Base-by-base conservation (phyloP, 2,329 filamentous ascomycete species). In the Diatrype stigma region DNA sequence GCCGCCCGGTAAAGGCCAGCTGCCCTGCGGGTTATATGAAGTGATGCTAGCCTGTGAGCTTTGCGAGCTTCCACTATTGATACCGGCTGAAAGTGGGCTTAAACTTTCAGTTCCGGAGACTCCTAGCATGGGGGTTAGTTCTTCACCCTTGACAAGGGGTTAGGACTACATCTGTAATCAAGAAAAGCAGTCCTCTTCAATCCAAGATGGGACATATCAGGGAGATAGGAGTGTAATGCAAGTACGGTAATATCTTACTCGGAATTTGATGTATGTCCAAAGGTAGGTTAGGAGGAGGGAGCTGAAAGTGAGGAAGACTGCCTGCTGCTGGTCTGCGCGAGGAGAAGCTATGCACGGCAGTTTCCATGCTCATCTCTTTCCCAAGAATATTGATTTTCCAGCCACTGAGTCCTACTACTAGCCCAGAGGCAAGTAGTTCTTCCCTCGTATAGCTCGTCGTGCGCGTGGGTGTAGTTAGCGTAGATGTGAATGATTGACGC, bases 241-340 rank as follows among this genome's bases (percentile, higher is more conserved):
- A 49, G 22, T 48, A 54, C 54, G 45, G 53, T 53, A 49, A 21
- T 53, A 45, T 50, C 61, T 71, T 69, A 64, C 64, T 70, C 55
- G 66, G 67, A 55, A 65, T 60, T 56, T 66, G 63, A 42, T 44
- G 40, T 22, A 57, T 44, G 51, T 67, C 64, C 51, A 68, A 62
- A 52, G 64, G 59, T 56, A 67, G 60, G 55, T 62, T 64, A 51
- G 67, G 67, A 49, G 56, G 56, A 56, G 63, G 65, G 21, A 67
- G 63, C 34, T 64, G 61, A 48, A 65, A 66, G 11, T 63, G 63
- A 53, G 86, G 86, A 55, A 91, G 78, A 60, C 80, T 80, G 51
- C 81, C 82, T 55, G 86, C 83, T 63, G 86, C 86, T 64, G 84
- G 81, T 69, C 87, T 82, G 63, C 87, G 81, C 68, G 85, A 79